Conservation (phyloP, 768 basidiomycete species). For the Lactarius indigo region DNA sequence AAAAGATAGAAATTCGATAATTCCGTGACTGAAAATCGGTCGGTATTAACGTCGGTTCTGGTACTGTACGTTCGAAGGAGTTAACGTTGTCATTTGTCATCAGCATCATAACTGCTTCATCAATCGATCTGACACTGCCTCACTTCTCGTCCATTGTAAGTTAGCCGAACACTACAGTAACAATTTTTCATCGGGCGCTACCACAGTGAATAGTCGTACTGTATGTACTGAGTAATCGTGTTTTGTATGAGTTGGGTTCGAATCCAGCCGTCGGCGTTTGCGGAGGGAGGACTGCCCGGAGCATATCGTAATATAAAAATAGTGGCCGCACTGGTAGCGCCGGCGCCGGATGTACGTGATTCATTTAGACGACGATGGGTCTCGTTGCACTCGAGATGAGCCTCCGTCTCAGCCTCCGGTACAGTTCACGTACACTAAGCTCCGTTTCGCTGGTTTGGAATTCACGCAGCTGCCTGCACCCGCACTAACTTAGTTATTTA, state of each 20-base stretch:
- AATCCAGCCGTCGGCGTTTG: not conserved
- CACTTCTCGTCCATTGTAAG: not conserved
- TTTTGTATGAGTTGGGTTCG: too few species aligned
- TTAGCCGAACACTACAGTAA: not conserved
- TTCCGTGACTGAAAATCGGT: not conserved
- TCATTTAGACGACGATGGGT: not conserved
- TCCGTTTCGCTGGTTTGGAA: too few species aligned
- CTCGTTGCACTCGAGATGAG: not conserved
- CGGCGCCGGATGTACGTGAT: too few species aligned
- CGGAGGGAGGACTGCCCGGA: too few species aligned
- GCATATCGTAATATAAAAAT: too few species aligned
- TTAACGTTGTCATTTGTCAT: not conserved
- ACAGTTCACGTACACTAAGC: too few species aligned
- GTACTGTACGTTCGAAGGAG: not conserved
- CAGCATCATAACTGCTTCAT: not conserved
- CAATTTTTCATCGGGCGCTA: not conserved
- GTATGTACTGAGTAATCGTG: too few species aligned
- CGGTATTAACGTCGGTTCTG: not conserved
- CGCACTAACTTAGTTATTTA: too few species aligned
- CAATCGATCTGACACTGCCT: not conserved
- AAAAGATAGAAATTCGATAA: slow-evolving; percentile 16
- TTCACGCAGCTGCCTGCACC: too few species aligned
- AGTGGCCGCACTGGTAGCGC: too few species aligned
- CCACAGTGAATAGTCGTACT: too few species aligned
- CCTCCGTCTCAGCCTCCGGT: not conserved